A percentile compares a stretch with the other conserved stretches of the same genome.
Evolutionary conservation across 148 eudicot species (phyloP).

Genomic region (Arbutus unedo): DNA sequence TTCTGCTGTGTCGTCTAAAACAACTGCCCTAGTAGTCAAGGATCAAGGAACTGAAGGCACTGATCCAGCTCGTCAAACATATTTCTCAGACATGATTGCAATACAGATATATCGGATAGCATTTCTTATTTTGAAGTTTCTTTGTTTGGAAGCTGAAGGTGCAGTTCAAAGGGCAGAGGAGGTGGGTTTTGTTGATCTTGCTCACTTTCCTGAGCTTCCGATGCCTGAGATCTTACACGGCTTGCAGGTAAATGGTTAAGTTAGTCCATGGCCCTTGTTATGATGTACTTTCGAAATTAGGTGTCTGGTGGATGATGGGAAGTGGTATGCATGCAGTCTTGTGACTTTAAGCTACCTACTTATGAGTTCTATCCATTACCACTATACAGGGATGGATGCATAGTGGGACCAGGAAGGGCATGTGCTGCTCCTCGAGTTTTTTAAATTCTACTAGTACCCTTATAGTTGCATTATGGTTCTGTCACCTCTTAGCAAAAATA

Average conservation of each 20-base stretch:
- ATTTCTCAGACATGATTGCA: slow-evolving; percentile 70
- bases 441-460: no score
- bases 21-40: slow-evolving; percentile 49
- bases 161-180: slow-evolving; percentile 82
- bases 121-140: slow-evolving; percentile 64
- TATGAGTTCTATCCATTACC: neutral
- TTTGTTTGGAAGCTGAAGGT: slow-evolving; percentile 77
- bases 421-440: no score
- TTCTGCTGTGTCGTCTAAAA: slow-evolving; percentile 36
- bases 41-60: slow-evolving; percentile 33
- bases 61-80: slow-evolving; percentile 37
- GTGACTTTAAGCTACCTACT: neutral
- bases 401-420: no score
- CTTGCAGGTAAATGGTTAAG: slow-evolving; percentile 58
- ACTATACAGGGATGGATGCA: no score
- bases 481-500: no score
- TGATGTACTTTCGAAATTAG: neutral
- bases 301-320: neutral
- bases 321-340: neutral
- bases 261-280: neutral
- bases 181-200: slow-evolving; percentile 79
- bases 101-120: slow-evolving; percentile 67
- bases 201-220: slow-evolving; percentile 91
- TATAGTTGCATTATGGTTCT: no score
- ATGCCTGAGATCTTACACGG: slow-evolving; percentile 96